Evolutionary conservation across 2,329 filamentous ascomycete species (phyloP).

Genomic region (Trichoderma aggressivum): DNA sequence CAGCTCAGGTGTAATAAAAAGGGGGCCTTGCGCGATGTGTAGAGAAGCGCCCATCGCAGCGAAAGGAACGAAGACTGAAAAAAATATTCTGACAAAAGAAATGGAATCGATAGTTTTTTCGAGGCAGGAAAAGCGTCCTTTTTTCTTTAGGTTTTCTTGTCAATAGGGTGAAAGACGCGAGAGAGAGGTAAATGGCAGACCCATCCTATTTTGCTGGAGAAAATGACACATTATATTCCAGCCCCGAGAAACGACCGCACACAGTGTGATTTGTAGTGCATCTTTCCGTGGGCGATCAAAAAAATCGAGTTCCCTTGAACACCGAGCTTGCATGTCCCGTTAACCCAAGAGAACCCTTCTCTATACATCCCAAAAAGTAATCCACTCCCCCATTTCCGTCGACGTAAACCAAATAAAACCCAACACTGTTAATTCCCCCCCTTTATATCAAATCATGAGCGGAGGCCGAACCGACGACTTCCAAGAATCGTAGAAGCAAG

Average conservation of each 20-base stretch:
- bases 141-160: constrained; percentile 21
- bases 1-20: constrained; percentile 24
- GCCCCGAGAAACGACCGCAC: constrained; percentile 19
- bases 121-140: constrained; percentile 25
- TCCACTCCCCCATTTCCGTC: constrained; percentile 21
- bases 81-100: constrained; percentile 19
- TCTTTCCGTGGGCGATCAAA: constrained; percentile 18
- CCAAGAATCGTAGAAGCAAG: constrained; percentile 39
- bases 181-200: constrained; percentile 25
- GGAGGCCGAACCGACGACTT: constrained; percentile 37
- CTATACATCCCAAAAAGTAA: constrained; percentile 35
- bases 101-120: constrained; percentile 20
- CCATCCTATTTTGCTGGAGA: constrained; percentile 27
- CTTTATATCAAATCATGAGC: constrained; percentile 36
- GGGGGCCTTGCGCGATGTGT: not conserved
- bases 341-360: constrained; percentile 32
- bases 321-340: constrained; percentile 34
- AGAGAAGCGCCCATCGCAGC: not conserved
- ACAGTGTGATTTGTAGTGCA: constrained; percentile 11
- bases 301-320: constrained; percentile 19
- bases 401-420: constrained; percentile 31
- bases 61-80: constrained; percentile 14
- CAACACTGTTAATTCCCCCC: constrained; percentile 22
- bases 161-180: constrained; percentile 23
- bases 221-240: constrained; percentile 34